Base-by-base conservation (phyloP, 2,329 filamentous ascomycete species). In the Didymella keratinophila region DNA sequence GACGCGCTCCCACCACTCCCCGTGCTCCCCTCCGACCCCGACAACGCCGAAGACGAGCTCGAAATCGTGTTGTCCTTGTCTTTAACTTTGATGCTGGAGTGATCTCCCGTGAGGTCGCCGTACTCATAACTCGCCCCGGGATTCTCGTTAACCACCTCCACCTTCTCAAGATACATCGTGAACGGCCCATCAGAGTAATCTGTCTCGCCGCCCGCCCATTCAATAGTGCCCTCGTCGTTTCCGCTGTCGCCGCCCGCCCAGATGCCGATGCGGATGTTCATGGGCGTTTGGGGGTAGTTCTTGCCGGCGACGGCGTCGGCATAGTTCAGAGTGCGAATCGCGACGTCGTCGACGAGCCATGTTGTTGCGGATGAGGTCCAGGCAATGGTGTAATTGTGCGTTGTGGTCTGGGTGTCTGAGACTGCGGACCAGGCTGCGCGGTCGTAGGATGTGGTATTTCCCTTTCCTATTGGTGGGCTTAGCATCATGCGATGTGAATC, bases 221-320 rank as follows among this genome's bases (percentile, higher is more conserved):
- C 72, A 55, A 89, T 83, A 10, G 86, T 88, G 42, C 88, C 87
- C 7, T 80, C 72, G 4, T 58, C 52, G 25, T 79, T 75, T 46
- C 73, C 72, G 1, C 75, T 68, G 43, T 78, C 76, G 59, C 82
- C 83, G 45, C 79, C 79, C 8, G 77, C 78, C 79, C 79, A 81
- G 67, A 72, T 78, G 43, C 78, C 78, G 28, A 81, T 68, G 36
- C 67, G 66, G 42, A 76, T 58, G 30, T 85, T 84, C 87, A 89
- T 89, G 1, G 90, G 90, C 0, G 90, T 92, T 74, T 93, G 90
- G 0, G 90, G 90, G 72, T 86, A 93, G 67, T 84, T 83, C 42
- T 82, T 71, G 3, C 86, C 86, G 61, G 82, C 82, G 30, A 82
- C 75, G 44, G 78, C 78, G 12, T 58, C 49, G 6, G 43, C 49